A percentile compares a stretch with the other conserved stretches of the same genome.
phyloP scores from a whole-genome alignment of 495 filamentous ascomycete species.

The Rusavskia elegans region DNA sequence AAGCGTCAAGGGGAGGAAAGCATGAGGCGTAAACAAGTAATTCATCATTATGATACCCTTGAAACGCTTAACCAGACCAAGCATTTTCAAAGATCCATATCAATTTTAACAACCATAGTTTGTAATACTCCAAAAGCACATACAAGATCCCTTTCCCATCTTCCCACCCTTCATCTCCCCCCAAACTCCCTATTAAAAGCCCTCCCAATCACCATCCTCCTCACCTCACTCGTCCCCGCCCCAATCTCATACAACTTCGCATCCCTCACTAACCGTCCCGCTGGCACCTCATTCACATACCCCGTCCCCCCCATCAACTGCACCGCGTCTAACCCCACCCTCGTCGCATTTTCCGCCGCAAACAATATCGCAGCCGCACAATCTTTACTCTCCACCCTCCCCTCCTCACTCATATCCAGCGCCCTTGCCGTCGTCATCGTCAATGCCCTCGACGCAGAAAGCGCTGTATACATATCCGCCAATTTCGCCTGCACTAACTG shows the following conservation, averaged over 20 bases:
- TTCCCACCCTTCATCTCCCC: neutral
- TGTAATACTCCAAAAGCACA: neutral
- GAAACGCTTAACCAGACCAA: no score
- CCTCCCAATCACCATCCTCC: slow-evolving; percentile 87
- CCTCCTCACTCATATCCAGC: slow-evolving; percentile 44
- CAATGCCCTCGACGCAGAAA: slow-evolving; percentile 65
- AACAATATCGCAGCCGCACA: slow-evolving; percentile 91
- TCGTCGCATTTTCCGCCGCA: slow-evolving; percentile 84
- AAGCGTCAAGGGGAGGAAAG: neutral
- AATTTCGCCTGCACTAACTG: slow-evolving; percentile 88
- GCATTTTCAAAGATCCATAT: no score
- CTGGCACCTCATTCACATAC: slow-evolving; percentile 89
- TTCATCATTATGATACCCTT: neutral
- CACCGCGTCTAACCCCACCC: slow-evolving; percentile 78
- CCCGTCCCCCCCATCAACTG: slow-evolving; percentile 92
- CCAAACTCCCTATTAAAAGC: slow-evolving; percentile 81
- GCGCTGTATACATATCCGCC: slow-evolving; percentile 93
- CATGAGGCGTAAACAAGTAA: neutral
- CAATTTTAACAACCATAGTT: no score
- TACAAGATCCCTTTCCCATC: neutral
- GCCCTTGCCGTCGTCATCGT: slow-evolving; percentile 61
- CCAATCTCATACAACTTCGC: slow-evolving; percentile 94
- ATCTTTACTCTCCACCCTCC: slow-evolving; percentile 65
- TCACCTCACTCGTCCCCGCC: slow-evolving; percentile 85
- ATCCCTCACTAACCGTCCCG: slow-evolving; percentile 71